Percentiles rank a stretch among this genome's conserved stretches.
Evolutionary conservation across 2,329 filamentous ascomycete genomes (phyloP).

Genomic region (Pestalotiopsis sp.): DNA sequence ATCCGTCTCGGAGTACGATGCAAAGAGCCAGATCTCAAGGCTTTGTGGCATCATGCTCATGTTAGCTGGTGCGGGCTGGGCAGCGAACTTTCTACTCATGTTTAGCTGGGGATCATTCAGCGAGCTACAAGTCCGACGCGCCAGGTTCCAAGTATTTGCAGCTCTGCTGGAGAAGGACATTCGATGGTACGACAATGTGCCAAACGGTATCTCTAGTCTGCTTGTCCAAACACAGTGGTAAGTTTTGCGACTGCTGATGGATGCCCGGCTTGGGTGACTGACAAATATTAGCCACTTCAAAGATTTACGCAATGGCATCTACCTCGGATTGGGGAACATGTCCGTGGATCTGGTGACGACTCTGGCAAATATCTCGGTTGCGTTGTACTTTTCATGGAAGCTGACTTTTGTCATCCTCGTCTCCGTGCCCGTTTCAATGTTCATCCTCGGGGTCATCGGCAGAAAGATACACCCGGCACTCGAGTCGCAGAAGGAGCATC

Average conservation of each 20-base stretch:
- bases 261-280: conserved; percentile 14
- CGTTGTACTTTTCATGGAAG: conserved; percentile 80
- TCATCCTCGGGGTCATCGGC: conserved; percentile 61
- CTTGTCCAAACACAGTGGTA: conserved; percentile 74
- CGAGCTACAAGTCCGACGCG: conserved; percentile 72
- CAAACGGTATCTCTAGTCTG: conserved; percentile 71
- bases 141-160: conserved; percentile 64
- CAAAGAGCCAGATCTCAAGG: conserved; percentile 56
- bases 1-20: conserved; percentile 43
- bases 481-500: conserved; percentile 64
- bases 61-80: conserved; percentile 66
- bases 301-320: conserved; percentile 78
- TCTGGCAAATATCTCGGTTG: conserved; percentile 66
- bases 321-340: conserved; percentile 74
- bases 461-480: conserved; percentile 64
- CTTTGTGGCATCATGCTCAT: conserved; percentile 64
- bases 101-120: conserved; percentile 75
- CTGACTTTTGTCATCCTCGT: conserved; percentile 78
- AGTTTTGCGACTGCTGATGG: conserved; percentile 28
- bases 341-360: conserved; percentile 65
- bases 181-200: conserved; percentile 76
- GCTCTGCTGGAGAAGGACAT: conserved; percentile 72
- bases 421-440: conserved; percentile 66
- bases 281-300: conserved; percentile 66
- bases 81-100: conserved; percentile 67